Conservation (phyloP, 208 protist genomes). For the Trichomonas vaginalis region DNA sequence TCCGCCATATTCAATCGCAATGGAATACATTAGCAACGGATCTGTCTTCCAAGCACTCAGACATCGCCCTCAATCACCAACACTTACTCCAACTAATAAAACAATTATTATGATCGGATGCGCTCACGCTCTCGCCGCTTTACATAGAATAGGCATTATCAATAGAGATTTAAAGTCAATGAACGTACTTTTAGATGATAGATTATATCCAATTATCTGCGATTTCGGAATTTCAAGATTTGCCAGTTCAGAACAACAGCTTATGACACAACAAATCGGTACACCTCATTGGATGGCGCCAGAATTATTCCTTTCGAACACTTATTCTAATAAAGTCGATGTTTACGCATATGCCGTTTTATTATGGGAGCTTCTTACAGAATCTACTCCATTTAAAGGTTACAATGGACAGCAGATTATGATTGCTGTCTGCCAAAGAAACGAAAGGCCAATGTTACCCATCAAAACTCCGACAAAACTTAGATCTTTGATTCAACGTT, state of each 20-base stretch:
- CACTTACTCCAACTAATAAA: neutral
- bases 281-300: slow-evolving; percentile 13
- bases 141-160: neutral
- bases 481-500: neutral
- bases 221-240: slow-evolving; percentile 10
- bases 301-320: neutral
- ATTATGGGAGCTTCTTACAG: neutral
- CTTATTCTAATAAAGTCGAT: slow-evolving; percentile 4
- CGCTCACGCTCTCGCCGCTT: neutral
- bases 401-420: neutral
- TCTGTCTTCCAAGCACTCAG: neutral
- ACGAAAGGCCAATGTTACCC: neutral
- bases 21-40: neutral
- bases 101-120: neutral
- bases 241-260: neutral
- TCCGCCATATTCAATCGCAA: neutral
- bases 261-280: neutral
- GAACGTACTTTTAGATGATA: neutral
- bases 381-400: neutral
- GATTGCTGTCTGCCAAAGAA: neutral
- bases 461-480: neutral
- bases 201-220: neutral
- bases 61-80: neutral
- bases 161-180: neutral
- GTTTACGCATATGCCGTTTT: neutral